These are phyloP conservation scores for Starmerella bacillaris DNA, from an alignment of 805 yeast species.

Conservation along the genomic window DNA sequence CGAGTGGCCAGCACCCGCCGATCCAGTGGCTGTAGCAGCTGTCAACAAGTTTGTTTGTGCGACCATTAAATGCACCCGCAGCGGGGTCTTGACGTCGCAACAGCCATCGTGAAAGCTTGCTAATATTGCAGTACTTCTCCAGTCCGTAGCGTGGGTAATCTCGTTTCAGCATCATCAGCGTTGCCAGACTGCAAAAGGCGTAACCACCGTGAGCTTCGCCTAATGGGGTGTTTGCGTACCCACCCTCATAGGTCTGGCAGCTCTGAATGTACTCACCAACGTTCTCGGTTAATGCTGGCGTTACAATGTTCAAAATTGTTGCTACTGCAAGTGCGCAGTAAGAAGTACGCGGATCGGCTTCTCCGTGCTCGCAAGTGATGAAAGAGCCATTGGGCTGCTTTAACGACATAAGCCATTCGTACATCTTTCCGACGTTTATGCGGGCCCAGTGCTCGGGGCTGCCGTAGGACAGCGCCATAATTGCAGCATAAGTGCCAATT, in stretches of 20 bases:
- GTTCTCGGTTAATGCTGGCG: conserved; percentile 35
- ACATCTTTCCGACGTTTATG: conserved; percentile 32
- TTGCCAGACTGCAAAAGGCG: conserved; percentile 72
- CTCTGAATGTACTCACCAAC: conserved; percentile 40
- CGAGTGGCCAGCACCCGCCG: conserved; percentile 52
- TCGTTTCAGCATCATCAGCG: conserved; percentile 31
- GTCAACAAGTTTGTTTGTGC: conserved; percentile 85
- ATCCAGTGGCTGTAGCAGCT: conserved; percentile 96
- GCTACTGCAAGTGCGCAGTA: conserved; percentile 74
- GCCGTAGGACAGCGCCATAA: conserved; percentile 41
- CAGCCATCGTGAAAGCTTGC: conserved; percentile 34
- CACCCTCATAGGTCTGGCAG: conserved; percentile 92
- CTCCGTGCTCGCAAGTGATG: conserved; percentile 59
- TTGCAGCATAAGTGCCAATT: conserved; percentile 68
- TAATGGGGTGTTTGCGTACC: conserved; percentile 67
- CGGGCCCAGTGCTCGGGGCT: conserved; percentile 27
- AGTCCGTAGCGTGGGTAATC: conserved; percentile 22
- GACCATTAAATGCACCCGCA: conserved; percentile 83
- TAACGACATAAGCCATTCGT: conserved; percentile 46
- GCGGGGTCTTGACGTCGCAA: conserved; percentile 38
- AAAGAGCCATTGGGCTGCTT: conserved; percentile 64
- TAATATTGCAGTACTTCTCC: conserved; percentile 24
- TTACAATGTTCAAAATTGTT: conserved; percentile 36
- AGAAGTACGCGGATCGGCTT: conserved; percentile 59
- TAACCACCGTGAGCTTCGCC: conserved; percentile 97